These are phyloP conservation scores for Sarocladiaceae sp. DNA, from an alignment of 2,329 filamentous ascomycete species.

Conservation along the genomic window DNA sequence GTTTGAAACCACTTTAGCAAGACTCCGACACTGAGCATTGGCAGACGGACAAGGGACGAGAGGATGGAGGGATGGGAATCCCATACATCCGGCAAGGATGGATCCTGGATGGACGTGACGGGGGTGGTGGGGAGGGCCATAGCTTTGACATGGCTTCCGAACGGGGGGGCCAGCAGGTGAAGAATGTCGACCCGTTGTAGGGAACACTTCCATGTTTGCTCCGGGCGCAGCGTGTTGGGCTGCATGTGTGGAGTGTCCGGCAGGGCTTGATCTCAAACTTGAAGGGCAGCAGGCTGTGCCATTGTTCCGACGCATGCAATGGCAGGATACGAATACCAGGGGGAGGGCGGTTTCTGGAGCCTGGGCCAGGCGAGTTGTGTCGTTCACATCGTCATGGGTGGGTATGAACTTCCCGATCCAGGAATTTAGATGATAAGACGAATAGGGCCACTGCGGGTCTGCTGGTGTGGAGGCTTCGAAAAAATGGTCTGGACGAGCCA, in stretches of 20 bases:
- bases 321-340: no score
- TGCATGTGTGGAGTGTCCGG: no score
- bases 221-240: no score
- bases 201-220: no score
- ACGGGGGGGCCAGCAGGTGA: neutral
- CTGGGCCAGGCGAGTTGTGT: neutral
- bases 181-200: no score
- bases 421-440: neutral
- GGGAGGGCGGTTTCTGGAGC: conserved; percentile 3
- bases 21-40: conserved; percentile 6
- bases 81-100: conserved; percentile 5
- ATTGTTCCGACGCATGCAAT: conserved; percentile 1
- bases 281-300: conserved; percentile 5
- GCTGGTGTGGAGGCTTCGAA: neutral
- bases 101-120: conserved; percentile 1
- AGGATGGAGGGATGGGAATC: conserved; percentile 7
- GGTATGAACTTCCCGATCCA: neutral
- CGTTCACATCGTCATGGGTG: conserved; percentile 3
- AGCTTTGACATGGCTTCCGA: neutral
- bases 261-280: conserved; percentile 6
- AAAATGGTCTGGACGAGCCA: no score
- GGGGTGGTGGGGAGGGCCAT: conserved; percentile 2
- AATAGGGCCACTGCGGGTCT: neutral
- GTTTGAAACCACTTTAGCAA: conserved; percentile 9
- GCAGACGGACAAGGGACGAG: conserved; percentile 7